A percentile compares a stretch with the other conserved stretches of the same genome.
These are phyloP conservation scores for Colletotrichum zoysiae DNA, from an alignment of 2,329 filamentous ascomycete genomes.

Conservation along the genomic window DNA sequence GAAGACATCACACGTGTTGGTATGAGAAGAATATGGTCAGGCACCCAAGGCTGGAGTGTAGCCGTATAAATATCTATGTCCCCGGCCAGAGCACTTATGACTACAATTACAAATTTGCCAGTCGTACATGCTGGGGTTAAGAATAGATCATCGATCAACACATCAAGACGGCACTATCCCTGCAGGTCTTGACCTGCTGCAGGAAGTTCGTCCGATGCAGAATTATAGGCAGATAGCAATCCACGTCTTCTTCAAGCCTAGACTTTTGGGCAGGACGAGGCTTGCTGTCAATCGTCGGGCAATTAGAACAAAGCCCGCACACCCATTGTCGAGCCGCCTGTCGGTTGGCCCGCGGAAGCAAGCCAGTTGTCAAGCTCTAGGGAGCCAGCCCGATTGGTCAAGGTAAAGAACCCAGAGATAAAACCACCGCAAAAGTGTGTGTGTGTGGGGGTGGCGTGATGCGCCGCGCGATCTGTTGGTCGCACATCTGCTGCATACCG, in stretches of 20 bases:
- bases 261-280: not conserved
- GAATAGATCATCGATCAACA: not conserved
- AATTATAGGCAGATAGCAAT: not conserved
- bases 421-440: not conserved
- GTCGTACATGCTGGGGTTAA: no score
- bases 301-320: not conserved
- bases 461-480: not conserved
- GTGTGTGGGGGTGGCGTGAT: not conserved
- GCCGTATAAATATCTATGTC: not conserved
- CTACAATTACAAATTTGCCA: not conserved
- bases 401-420: not conserved
- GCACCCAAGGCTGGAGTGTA: not conserved
- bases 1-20: not conserved
- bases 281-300: not conserved
- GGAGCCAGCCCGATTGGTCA: not conserved
- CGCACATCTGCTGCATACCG: not conserved
- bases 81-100: not conserved
- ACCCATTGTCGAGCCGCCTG: not conserved
- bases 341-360: not conserved
- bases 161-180: not conserved
- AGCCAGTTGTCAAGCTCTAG: not conserved
- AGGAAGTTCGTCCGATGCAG: not conserved
- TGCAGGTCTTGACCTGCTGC: not conserved
- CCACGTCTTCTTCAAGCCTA: not conserved
- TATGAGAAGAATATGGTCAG: not conserved